Conservation (phyloP, 2,329 filamentous ascomycete genomes). For the Malbranchea cinnamomea region DNA sequence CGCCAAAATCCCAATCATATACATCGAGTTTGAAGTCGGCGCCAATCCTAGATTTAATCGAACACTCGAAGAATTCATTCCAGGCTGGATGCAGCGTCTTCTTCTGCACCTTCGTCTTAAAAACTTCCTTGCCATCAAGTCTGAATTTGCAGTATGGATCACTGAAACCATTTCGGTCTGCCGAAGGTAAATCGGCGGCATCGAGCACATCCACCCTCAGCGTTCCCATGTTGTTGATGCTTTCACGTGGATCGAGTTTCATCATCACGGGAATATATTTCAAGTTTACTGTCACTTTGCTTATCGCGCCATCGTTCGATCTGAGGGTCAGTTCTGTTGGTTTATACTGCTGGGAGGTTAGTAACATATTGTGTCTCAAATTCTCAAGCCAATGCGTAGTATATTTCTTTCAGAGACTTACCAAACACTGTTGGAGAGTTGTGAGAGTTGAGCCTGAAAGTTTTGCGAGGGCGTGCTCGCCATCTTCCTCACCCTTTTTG, state of each 20-base stretch:
- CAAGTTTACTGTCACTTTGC: constrained; percentile 75
- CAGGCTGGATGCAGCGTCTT: constrained; percentile 89
- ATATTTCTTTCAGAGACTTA: too few species aligned
- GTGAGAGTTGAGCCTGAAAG: constrained; percentile 73
- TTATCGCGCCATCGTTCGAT: constrained; percentile 59
- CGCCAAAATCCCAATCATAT: constrained; percentile 93
- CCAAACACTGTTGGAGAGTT: constrained; percentile 74
- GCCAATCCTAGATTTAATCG: constrained; percentile 67
- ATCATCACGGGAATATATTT: constrained; percentile 93
- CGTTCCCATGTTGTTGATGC: constrained; percentile 97
- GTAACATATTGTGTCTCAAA: too few species aligned
- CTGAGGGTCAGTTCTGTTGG: constrained; percentile 69
- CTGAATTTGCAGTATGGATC: constrained; percentile 95
- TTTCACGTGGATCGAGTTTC: constrained; percentile 84
- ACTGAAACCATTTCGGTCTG: constrained; percentile 90
- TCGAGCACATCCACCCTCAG: constrained; percentile 88
- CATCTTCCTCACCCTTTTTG: constrained; percentile 49
- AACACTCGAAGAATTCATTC: constrained; percentile 90
- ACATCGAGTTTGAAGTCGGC: constrained; percentile 72
- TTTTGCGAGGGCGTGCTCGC: constrained; percentile 65
- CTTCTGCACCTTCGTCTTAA: constrained; percentile 92
- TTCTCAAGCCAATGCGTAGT: too few species aligned
- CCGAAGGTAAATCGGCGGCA: constrained; percentile 72
- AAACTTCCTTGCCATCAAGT: constrained; percentile 74
- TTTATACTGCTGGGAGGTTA: constrained; percentile 51